phyloP scores from a whole-genome alignment of 768 basidiomycete genomes.

The Boletales sp. region DNA sequence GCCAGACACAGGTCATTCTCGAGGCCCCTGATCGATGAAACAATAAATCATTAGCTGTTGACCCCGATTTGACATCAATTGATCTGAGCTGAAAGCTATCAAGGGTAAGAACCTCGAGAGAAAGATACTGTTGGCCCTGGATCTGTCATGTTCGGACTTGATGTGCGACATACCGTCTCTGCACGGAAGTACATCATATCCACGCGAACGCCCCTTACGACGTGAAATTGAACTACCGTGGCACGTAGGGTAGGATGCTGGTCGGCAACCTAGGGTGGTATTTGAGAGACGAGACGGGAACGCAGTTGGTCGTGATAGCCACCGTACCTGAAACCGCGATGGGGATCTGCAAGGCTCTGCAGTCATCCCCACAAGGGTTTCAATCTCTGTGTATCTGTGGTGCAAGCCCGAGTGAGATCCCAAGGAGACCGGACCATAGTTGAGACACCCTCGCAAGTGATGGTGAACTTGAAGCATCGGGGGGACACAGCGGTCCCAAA shows the following conservation, averaged over 20 bases:
- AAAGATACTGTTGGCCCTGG: conserved; percentile 8
- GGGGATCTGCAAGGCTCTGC: conserved; percentile 24
- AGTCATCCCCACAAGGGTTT: conserved; percentile 7
- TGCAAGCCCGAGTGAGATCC: not conserved
- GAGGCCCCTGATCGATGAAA: conserved; percentile 10
- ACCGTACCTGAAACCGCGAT: conserved; percentile 15
- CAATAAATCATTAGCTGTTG: not conserved
- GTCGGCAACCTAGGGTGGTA: not conserved
- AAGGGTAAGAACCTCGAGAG: conserved; percentile 8
- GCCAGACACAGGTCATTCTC: conserved; percentile 5
- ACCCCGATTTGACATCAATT: not conserved
- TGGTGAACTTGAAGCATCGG: conserved; percentile 1
- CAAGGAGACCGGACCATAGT: conserved; percentile 16
- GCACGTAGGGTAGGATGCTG: conserved; percentile 1
- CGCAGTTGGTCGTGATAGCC: conserved; percentile 16
- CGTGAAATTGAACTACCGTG: conserved; percentile 5
- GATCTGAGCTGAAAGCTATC: not conserved
- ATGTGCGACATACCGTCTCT: not conserved
- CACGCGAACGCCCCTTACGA: conserved; percentile 6
- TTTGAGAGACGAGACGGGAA: conserved; percentile 13
- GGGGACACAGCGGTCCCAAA: not conserved
- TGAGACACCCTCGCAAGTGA: conserved; percentile 17
- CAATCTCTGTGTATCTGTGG: conserved; percentile 6
- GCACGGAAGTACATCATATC: conserved; percentile 1
- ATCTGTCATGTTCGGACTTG: not conserved